Conservation (phyloP, 2,329 filamentous ascomycete genomes). For the Hymenoscyphus fructigenus region DNA sequence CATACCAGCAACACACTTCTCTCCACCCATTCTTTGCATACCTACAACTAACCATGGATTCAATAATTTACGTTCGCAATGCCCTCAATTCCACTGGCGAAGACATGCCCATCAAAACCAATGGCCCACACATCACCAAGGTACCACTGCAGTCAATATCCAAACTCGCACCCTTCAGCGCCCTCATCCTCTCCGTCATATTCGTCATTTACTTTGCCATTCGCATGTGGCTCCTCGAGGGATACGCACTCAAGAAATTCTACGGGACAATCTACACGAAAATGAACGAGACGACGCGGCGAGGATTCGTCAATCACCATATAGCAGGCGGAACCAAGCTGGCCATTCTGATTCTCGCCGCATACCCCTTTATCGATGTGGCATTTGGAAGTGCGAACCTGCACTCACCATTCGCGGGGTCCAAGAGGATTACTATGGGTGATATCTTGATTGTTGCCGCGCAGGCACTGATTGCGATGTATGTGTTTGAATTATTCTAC, state of each 20-base stretch:
- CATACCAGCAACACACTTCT: background rate
- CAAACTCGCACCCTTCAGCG: slow-evolving; percentile 29
- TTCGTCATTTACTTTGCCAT: slow-evolving; percentile 32
- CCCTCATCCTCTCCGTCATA: slow-evolving; percentile 32
- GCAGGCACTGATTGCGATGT: slow-evolving; percentile 46
- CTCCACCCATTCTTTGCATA: background rate
- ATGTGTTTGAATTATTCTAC: slow-evolving; percentile 47
- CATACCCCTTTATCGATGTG: slow-evolving; percentile 44
- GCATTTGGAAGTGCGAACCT: slow-evolving; percentile 38
- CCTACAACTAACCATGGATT: background rate
- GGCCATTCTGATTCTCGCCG: slow-evolving; percentile 40
- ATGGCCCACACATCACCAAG: slow-evolving; percentile 26
- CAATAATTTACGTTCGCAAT: background rate
- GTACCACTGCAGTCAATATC: slow-evolving; percentile 31
- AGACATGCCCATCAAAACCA: background rate
- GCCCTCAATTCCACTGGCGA: background rate
- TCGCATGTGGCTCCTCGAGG: slow-evolving; percentile 41
- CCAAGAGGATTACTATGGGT: slow-evolving; percentile 39
- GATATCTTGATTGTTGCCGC: slow-evolving; percentile 42
- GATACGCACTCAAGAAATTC: slow-evolving; percentile 37
- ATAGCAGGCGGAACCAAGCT: slow-evolving; percentile 45
- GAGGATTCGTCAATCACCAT: slow-evolving; percentile 48
- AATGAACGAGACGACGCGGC: slow-evolving; percentile 39
- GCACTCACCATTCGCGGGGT: slow-evolving; percentile 34
- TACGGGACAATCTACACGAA: slow-evolving; percentile 40